A percentile compares a stretch with the other conserved stretches of the same genome.
phyloP scores from a whole-genome alignment of 305 asterid species.

The Ajuga reptans region DNA sequence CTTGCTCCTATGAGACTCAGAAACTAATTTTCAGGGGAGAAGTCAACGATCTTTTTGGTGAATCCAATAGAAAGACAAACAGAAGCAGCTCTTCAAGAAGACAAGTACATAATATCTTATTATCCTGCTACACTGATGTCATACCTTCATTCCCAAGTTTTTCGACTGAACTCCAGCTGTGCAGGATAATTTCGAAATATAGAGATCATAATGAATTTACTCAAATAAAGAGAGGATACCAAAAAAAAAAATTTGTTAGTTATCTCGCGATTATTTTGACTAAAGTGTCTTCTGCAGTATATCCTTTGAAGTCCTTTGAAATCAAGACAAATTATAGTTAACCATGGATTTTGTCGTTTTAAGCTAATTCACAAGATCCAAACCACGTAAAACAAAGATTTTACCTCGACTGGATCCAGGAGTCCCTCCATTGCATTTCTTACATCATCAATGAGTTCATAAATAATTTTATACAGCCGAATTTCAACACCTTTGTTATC shows the following conservation, averaged over 20 bases:
- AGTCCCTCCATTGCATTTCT: slow-evolving; percentile 96
- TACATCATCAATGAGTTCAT: slow-evolving; percentile 90
- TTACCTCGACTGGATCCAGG: slow-evolving; percentile 86
- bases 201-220: background rate
- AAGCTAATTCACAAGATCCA: background rate
- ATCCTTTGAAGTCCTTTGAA: background rate
- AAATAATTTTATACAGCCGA: slow-evolving; percentile 70
- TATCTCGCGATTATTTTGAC: background rate
- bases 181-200: background rate
- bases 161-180: background rate
- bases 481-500: slow-evolving; percentile 70
- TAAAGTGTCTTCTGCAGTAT: background rate
- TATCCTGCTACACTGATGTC: background rate
- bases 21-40: background rate
- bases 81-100: background rate
- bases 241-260: background rate
- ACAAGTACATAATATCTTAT: background rate
- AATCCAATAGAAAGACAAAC: background rate
- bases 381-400: background rate
- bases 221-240: background rate
- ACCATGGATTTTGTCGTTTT: background rate
- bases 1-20: background rate
- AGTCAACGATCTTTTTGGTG: background rate
- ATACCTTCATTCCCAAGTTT: background rate
- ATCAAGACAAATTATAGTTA: background rate